These are phyloP conservation scores for Penicillium cosmopolitanum DNA, from an alignment of 495 filamentous ascomycete genomes.

Conservation along the genomic window DNA sequence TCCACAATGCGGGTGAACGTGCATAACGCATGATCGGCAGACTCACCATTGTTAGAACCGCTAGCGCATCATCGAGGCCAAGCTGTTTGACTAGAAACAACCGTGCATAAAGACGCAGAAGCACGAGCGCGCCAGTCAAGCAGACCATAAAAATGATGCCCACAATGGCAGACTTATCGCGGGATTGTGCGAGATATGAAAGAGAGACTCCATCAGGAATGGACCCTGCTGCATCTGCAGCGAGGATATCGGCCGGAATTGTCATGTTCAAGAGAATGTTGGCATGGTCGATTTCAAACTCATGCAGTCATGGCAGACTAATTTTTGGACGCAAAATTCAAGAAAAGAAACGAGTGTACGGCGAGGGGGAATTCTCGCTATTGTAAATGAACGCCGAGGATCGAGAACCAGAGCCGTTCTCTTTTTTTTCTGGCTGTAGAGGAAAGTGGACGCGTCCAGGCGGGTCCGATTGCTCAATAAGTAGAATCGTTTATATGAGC, in stretches of 20 bases:
- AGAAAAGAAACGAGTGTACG: conserved; percentile 3
- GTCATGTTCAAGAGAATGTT: conserved; percentile 27
- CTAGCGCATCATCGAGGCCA: conserved; percentile 41
- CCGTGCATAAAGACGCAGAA: conserved; percentile 39
- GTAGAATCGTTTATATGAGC: not conserved
- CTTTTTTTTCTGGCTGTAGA: not conserved
- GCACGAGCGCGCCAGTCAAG: conserved; percentile 35
- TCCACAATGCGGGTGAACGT: conserved; percentile 12
- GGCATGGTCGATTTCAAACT: conserved; percentile 11
- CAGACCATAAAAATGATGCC: conserved; percentile 45
- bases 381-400: conserved; percentile 1
- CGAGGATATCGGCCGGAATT: conserved; percentile 35
- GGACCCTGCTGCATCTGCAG: conserved; percentile 32
- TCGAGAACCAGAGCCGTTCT: not conserved
- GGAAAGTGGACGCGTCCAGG: conserved; percentile 15
- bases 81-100: conserved; percentile 36
- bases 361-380: not conserved
- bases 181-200: conserved; percentile 43
- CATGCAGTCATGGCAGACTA: conserved; percentile 3
- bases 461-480: conserved; percentile 14
- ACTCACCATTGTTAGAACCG: conserved; percentile 41
- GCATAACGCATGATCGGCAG: conserved; percentile 13
- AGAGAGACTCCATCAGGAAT: conserved; percentile 39
- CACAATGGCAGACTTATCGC: conserved; percentile 40
- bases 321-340: not conserved